phyloP scores from a whole-genome alignment of 331 rosid genomes.

The Saraca asoca region DNA sequence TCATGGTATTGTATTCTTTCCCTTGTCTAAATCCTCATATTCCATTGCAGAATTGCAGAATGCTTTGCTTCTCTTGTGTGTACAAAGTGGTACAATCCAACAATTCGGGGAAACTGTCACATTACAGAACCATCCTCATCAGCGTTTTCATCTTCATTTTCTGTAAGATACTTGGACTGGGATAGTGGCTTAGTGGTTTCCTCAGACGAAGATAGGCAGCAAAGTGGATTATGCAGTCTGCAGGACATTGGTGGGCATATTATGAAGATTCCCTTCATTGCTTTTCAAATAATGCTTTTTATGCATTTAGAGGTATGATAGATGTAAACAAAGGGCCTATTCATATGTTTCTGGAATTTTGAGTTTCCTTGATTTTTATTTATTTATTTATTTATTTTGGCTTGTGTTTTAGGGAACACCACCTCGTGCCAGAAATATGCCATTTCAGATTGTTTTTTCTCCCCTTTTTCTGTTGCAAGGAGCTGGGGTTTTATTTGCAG shows the following conservation, averaged over 20 bases:
- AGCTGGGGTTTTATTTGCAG: conserved; percentile 73
- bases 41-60: conserved; percentile 76
- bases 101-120: conserved; percentile 69
- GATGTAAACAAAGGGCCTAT: conserved; percentile 5
- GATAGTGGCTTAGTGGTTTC: conserved; percentile 70
- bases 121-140: conserved; percentile 63
- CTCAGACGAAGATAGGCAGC: conserved; percentile 62
- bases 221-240: conserved; percentile 57
- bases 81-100: conserved; percentile 95
- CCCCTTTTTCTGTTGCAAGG: conserved; percentile 92
- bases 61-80: conserved; percentile 95
- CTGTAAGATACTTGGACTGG: conserved; percentile 67
- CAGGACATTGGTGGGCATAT: conserved; percentile 91
- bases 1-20: conserved; percentile 21
- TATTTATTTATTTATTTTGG: conserved; percentile 20
- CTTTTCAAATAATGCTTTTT: conserved; percentile 78
- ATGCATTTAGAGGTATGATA: conserved; percentile 81
- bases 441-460: conserved; percentile 54
- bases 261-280: conserved; percentile 81
- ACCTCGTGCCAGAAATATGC: conserved; percentile 49
- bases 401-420: conserved; percentile 69
- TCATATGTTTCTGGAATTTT: conserved; percentile 21
- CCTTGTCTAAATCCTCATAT: conserved; percentile 32
- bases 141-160: conserved; percentile 59
- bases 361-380: conserved; percentile 29